Conservation (phyloP, 2,329 filamentous ascomycete genomes). For the Ceratocystis smalleyi region DNA sequence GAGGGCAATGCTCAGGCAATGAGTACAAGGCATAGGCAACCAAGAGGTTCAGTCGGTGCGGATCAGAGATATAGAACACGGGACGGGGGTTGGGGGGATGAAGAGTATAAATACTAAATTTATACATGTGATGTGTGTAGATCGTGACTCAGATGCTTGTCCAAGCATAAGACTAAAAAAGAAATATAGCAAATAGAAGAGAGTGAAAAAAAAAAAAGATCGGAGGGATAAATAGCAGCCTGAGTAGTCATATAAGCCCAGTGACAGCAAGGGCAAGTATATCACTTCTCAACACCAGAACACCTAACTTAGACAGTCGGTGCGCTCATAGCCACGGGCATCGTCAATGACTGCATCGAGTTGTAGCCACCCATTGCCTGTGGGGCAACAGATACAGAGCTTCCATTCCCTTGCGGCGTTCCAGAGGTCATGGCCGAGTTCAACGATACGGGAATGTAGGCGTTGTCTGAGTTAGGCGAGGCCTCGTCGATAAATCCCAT, state of each 20-base stretch:
- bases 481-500: slow-evolving; percentile 66
- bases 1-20: slow-evolving; percentile 10
- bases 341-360: slow-evolving; percentile 45
- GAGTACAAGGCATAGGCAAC: background rate
- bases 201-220: slow-evolving; percentile 10
- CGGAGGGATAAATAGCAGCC: background rate
- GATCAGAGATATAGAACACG: background rate
- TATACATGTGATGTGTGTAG: slow-evolving; percentile 12
- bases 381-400: slow-evolving; percentile 16
- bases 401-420: background rate
- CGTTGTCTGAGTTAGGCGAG: slow-evolving; percentile 54
- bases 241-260: too few species aligned
- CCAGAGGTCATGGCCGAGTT: slow-evolving; percentile 23
- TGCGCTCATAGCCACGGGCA: slow-evolving; percentile 49
- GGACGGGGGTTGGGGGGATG: background rate
- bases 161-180: slow-evolving; percentile 14
- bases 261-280: too few species aligned
- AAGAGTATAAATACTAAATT: slow-evolving; percentile 16
- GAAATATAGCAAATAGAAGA: slow-evolving; percentile 19
- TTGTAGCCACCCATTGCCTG: slow-evolving; percentile 31
- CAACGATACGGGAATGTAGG: slow-evolving; percentile 41
- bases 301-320: slow-evolving; percentile 22
- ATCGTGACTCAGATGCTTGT: slow-evolving; percentile 17
- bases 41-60: background rate
- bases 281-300: background rate